Evolutionary conservation across 192 early-diverging fungal genomes (phyloP), one percentile per base, ranked within the genome.

Genomic region (Coemansia erecta): DNA sequence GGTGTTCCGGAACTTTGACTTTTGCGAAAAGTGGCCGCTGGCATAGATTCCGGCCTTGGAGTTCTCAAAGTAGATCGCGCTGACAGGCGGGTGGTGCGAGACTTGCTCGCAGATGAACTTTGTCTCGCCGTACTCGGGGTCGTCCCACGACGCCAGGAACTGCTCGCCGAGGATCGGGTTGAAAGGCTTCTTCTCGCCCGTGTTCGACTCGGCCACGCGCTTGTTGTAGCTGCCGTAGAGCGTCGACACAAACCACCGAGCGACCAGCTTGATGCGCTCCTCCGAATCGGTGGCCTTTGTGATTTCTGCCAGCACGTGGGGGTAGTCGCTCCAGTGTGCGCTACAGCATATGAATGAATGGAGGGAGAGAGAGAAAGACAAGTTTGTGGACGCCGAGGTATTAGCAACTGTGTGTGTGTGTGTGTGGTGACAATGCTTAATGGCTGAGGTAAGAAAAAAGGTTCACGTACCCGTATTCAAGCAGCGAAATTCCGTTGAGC

Each of bases 241-340:
- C 28, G 89, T 87, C 33, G 87, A 89, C 31, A 92, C 80, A 59
- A 88, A 92, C 91, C 91, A 92, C 54, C 82, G 81, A 23, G 87
- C 76, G 14, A 85, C 84, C 31, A 80, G 83, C 69, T 86, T 68
- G 66, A 90, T 85, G 46, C 89, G 84, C 41, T 89, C 87, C 51
- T 82, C 83, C 19, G 85, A 62, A 14, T 75, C 77, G 6, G 62
- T 58, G 33, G 81, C 83, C 52, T 86, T 73, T 37, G 84, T 69
- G 51, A 92, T 87, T 51, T 83, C 83, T 0, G 86, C 83, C 66
- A 92, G 80, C 42, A 85, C 68, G 8, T 77, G 57, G 3, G 86
- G 86, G 35, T 86, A 84, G 61, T 87, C 86, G 58, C 69, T 75
- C 86, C 86, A 87, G 24, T 79, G 77, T 45, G 62, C 64, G 10